phyloP scores from a whole-genome alignment of 73 alveolate genomes.

The Tetrahymena elliotti region DNA sequence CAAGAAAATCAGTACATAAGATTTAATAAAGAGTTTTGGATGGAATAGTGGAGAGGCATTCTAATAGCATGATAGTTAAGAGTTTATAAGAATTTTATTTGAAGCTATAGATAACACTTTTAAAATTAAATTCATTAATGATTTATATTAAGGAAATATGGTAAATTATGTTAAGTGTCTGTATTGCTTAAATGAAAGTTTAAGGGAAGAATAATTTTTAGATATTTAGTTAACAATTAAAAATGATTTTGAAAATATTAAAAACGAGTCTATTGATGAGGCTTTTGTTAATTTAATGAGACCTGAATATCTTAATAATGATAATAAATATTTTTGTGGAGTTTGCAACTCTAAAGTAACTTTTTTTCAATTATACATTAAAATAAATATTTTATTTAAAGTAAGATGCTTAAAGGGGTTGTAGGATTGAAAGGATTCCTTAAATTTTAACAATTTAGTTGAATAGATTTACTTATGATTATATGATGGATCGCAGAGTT shows the following conservation, averaged over 20 bases:
- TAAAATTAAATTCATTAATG: slow-evolving; percentile 58
- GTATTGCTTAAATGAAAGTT: slow-evolving; percentile 79
- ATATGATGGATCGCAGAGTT: slow-evolving; percentile 56
- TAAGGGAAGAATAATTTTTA: slow-evolving; percentile 52
- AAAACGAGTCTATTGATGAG: slow-evolving; percentile 67
- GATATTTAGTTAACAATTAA: slow-evolving; percentile 87
- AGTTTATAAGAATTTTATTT: slow-evolving; percentile 88
- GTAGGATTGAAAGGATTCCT: slow-evolving; percentile 66
- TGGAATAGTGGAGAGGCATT: slow-evolving; percentile 57
- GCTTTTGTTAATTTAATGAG: slow-evolving; percentile 86
- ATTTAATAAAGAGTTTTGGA: slow-evolving; percentile 53
- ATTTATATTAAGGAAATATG: slow-evolving; percentile 74
- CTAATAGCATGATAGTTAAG: slow-evolving; percentile 70
- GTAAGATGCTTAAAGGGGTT: slow-evolving; percentile 84
- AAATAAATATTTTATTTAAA: not conserved
- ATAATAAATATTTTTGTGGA: slow-evolving; percentile 81
- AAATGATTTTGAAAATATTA: slow-evolving; percentile 75
- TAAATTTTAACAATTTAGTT: slow-evolving; percentile 67
- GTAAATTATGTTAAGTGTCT: slow-evolving; percentile 68
- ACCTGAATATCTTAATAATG: slow-evolving; percentile 83
- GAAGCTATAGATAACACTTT: slow-evolving; percentile 85
- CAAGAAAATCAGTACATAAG: slow-evolving; percentile 44
- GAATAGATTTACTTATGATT: slow-evolving; percentile 82
- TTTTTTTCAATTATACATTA: not conserved
- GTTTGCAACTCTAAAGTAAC: slow-evolving; percentile 67